Base-by-base conservation (phyloP, 2,329 filamentous ascomycete species). In the Nectriaceae sp. region DNA sequence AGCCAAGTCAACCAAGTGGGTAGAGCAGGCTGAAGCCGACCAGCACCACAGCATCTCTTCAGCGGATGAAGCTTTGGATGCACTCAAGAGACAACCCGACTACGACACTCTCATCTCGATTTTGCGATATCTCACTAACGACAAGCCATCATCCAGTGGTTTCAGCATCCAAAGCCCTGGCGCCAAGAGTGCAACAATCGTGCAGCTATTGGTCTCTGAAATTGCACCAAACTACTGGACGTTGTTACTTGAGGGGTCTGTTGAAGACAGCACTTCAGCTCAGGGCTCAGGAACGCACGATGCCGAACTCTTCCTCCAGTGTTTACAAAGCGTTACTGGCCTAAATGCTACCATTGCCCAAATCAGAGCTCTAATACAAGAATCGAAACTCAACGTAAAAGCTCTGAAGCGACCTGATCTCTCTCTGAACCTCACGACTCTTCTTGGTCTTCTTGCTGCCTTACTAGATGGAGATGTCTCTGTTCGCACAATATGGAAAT, bases 221-320 rank as follows among this genome's bases (percentile, higher is more conserved):
- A 91, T 88, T 21, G 74, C 90, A 6, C 88, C 89, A 2, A 89
- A 92, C 63, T 96, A 93, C 69, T 97, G 94, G 93, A 65, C 75
- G 3, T 61, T 83, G 8, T 63, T 93, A 15, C 70, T 75, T 31
- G 77, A 80, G 48, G 72, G 70, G n/a, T 65, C 65, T 21, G 50
- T 57, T 3, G 29, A 54, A 19, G 48, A 50, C 11, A 50, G 44
- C 31, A 29, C 42, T 5, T 41, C 55, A 21, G 10, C 41, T 3
- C 36, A 44, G 22, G 31, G 21, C 3, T 50, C 45, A 18, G 58
- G 49, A 42, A 57, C 66, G 56, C 60, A 58, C 20, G 77, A 79
- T 33, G 57, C 75, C 1, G 66, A 70, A 35, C 67, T 80, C 2
- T 70, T 97, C 15, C 58, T 89, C 1, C 67, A 70, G 50, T 89